Base-by-base conservation (phyloP, 2,329 filamentous ascomycete genomes). In the Septoria linicola region DNA sequence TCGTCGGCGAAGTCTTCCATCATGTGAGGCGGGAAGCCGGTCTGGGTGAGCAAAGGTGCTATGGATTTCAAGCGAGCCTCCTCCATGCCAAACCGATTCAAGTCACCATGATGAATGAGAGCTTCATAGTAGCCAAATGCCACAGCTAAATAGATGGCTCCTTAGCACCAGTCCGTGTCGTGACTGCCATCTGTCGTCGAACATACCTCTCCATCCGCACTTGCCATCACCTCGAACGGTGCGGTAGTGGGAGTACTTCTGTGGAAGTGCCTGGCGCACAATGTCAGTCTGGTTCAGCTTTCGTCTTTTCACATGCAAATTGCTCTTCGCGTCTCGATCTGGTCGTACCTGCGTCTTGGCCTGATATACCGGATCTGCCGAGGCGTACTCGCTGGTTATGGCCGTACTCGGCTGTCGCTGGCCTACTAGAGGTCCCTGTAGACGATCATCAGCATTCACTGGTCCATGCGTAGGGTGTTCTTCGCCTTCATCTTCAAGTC, bases 141-240 rank as follows among this genome's bases (percentile, higher is more conserved):
- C 67, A 96, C 87, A 44, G 92, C 93, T 97, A 69, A 35, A 39
- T 30, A 40, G 44, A 47, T 34, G 44, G 44, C 44, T 47, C 44
- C 44, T 47, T 47, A 47, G 44, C 44, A 47, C 44, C 44, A 47
- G 44, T 47, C 44, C 44, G 34, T 47, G 34, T 47, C 35, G 44
- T 47, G 44, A 47, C 44, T 47, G 44, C 44, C 44, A 47, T 47
- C 44, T 40, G 14, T 47, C 34, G 35, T 47, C 44, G 44, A 37
- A 49, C 84, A 76, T 79, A 96, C 92, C 93, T 85, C 92, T 83
- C 92, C 93, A 97, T 65, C 92, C 93, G 72, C 93, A 97, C 68
- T 95, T 95, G 53, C 93, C 93, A 73, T 97, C 92, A 46, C 93
- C 92, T 70, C 87, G 85, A 68, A 96, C 83, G 8, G 85, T 85